These are phyloP conservation scores for Globisporangium sylvaticum DNA, from an alignment of 352 stramenopile genomes.

Conservation along the genomic window DNA sequence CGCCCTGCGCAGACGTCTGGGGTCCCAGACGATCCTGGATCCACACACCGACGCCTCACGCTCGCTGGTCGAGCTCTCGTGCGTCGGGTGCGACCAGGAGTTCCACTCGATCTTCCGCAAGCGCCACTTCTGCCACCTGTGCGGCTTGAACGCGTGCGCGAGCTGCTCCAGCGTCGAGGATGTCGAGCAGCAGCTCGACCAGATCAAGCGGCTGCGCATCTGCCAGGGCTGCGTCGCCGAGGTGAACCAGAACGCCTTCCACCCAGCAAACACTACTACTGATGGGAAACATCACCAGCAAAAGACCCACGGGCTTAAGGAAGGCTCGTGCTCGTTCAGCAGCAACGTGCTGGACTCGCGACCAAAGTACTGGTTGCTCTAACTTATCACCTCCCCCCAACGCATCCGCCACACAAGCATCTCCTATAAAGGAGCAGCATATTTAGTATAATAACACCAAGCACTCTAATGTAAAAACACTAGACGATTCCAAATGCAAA, in stretches of 20 bases:
- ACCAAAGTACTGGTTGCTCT: background rate
- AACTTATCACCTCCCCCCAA: no score
- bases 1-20: conserved; percentile 10
- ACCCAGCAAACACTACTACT: background rate
- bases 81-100: conserved; percentile 13
- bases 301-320: background rate
- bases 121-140: conserved; percentile 16
- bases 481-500: no score
- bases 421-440: no score
- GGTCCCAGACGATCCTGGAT: conserved; percentile 12
- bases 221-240: conserved; percentile 10
- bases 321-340: background rate
- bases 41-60: conserved; percentile 9
- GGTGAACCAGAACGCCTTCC: conserved; percentile 1
- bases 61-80: conserved; percentile 15
- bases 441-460: no score
- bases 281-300: background rate
- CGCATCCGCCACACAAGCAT: no score
- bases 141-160: conserved; percentile 13
- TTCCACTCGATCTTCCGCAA: conserved; percentile 17
- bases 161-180: conserved; percentile 14
- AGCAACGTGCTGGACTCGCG: background rate
- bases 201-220: conserved; percentile 11
- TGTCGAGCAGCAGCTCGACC: conserved; percentile 12
- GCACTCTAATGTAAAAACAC: no score